Percentiles rank a stretch among this genome's conserved stretches.
Evolutionary conservation across 2,329 filamentous ascomycete species (phyloP).

Genomic region (Colletotrichum sp.): DNA sequence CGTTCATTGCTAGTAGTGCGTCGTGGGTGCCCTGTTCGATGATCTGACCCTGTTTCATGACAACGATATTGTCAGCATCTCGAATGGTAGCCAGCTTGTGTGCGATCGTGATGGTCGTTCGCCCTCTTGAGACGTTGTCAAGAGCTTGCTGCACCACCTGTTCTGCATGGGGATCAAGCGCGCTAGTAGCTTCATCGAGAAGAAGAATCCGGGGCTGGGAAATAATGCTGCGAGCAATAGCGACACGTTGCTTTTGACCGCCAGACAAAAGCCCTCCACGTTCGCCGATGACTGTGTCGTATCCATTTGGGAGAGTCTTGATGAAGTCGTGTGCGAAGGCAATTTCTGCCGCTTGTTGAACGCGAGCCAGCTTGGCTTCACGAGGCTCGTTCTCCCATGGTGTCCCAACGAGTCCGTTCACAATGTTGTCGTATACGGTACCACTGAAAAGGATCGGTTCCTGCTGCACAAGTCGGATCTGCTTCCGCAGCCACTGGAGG

Average conservation of each 20-base stretch:
- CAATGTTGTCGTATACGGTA: constrained; percentile 56
- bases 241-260: constrained; percentile 70
- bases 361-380: constrained; percentile 42
- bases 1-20: constrained; percentile 49
- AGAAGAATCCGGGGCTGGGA: constrained; percentile 58
- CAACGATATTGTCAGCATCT: constrained; percentile 67
- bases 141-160: constrained; percentile 59
- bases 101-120: constrained; percentile 70
- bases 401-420: constrained; percentile 47
- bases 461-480: constrained; percentile 43
- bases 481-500: constrained; percentile 42
- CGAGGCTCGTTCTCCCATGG: constrained; percentile 12
- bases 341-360: constrained; percentile 48
- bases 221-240: constrained; percentile 55
- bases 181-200: constrained; percentile 70
- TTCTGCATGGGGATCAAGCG: constrained; percentile 47
- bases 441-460: constrained; percentile 44
- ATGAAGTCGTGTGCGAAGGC: constrained; percentile 55
- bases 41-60: constrained; percentile 61
- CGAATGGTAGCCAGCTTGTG: constrained; percentile 62
- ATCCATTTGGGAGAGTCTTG: constrained; percentile 49
- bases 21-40: constrained; percentile 67
- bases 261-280: constrained; percentile 65
- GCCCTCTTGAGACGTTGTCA: constrained; percentile 53
- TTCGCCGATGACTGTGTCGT: constrained; percentile 64